Evolutionary conservation across 768 basidiomycete genomes (phyloP), one percentile per base, ranked within the genome.

Genomic region (Cystoderma amianthinum): DNA sequence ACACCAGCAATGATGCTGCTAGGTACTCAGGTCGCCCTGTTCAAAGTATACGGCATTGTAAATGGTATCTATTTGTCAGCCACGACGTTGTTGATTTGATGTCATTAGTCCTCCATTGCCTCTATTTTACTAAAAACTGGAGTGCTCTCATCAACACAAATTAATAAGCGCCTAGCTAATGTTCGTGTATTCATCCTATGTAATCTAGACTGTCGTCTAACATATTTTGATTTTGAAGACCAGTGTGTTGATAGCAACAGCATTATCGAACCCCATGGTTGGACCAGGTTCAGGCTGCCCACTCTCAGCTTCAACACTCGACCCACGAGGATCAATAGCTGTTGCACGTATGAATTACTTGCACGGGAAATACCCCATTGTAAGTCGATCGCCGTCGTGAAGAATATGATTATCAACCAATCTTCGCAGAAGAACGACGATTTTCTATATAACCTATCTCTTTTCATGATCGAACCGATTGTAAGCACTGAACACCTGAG

Each of bases 391-490:
- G 19, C 19, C 34, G 9, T 9, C 16, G 19, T 18, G 7, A n/a
- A n/a, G 13, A 18, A 36, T 9, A 9, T 18, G 16, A 36, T n/a
- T 7, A 10, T 7, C 7, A 9, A 36, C 9, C 19, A 17, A 36
- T 7, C 12, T 36, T 36, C 10, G 34, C 16, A 36, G 34, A 7
- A 17, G 19, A 36, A 36, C 16, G 34, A 36, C 19, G 34, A 36
- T 17, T 36, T 36, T 36, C 19, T 36, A 17, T 36, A 36, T 18
- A 36, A 36, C 16, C 34, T 36, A 9, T 12, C 34, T 10, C 19
- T 36, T n/a, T 36, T 36, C 34, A 36, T 36, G 34, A 36, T 36
- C 34, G 34, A 36, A 36, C 34, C 34, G 13, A 36, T 36, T 17
- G 34, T 36, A 17, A 9, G 34, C 16, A 12, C 16, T 7, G 9